Conservation (phyloP, 2,329 filamentous ascomycete species). For the Alternaria dauci region DNA sequence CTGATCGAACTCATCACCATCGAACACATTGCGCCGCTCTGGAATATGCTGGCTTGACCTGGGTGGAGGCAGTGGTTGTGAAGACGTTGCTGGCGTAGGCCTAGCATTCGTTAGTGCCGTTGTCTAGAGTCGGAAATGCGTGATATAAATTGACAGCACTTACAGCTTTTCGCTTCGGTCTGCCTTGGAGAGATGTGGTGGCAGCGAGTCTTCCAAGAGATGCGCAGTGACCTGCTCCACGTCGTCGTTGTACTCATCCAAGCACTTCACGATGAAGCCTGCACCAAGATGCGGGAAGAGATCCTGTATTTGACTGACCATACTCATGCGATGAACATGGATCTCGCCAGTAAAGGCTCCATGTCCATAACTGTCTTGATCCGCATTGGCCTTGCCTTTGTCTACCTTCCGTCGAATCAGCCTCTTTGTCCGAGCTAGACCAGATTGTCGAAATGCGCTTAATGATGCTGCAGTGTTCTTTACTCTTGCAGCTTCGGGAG, state of each 20-base stretch:
- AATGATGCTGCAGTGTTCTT: slow-evolving; percentile 69
- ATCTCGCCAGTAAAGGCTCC: slow-evolving; percentile 57
- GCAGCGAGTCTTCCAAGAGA: slow-evolving; percentile 79
- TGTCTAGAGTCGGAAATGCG: background rate
- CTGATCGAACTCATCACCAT: slow-evolving; percentile 76
- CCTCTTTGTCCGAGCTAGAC: slow-evolving; percentile 61
- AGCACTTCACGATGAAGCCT: slow-evolving; percentile 78
- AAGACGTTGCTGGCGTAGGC: slow-evolving; percentile 19
- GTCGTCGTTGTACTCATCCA: slow-evolving; percentile 81
- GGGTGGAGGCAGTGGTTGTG: slow-evolving; percentile 61
- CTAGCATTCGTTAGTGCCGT: slow-evolving; percentile 28
- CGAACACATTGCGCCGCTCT: slow-evolving; percentile 75
- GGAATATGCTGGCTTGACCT: slow-evolving; percentile 65
- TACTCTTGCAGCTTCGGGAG: slow-evolving; percentile 62
- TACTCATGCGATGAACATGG: slow-evolving; percentile 82
- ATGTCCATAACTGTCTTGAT: slow-evolving; percentile 47
- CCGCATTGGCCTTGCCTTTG: slow-evolving; percentile 69
- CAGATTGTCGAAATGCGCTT: slow-evolving; percentile 63
- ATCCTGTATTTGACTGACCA: slow-evolving; percentile 91
- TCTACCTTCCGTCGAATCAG: slow-evolving; percentile 66
- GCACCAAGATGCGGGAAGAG: slow-evolving; percentile 88
- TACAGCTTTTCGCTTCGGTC: slow-evolving; percentile 72
- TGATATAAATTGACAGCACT: background rate
- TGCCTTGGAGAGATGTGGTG: slow-evolving; percentile 69
- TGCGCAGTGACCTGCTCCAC: slow-evolving; percentile 82